Conservation (phyloP, 805 yeast species). For the Candida dajiaensis region DNA sequence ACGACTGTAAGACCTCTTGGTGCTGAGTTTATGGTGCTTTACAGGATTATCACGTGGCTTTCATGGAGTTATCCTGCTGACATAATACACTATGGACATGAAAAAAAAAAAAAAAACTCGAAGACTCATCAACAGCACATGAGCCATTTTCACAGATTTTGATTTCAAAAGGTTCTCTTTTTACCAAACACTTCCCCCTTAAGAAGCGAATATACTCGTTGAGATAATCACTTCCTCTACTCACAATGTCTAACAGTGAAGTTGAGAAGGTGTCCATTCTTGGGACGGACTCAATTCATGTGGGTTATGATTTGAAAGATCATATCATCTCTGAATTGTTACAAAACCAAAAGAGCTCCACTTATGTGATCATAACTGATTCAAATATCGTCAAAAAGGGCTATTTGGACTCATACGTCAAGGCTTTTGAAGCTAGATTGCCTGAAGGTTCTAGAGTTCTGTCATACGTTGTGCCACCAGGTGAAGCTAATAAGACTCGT, state of each 20-base stretch:
- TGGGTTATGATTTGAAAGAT: conserved; percentile 75
- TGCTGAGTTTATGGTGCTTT: no score
- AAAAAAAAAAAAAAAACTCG: background rate
- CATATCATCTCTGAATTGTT: conserved; percentile 70
- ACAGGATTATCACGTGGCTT: background rate
- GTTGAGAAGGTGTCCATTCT: conserved; percentile 61
- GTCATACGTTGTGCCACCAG: conserved; percentile 77
- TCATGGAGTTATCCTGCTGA: background rate
- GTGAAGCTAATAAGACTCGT: conserved; percentile 86
- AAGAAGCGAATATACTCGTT: background rate
- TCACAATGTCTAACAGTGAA: conserved; percentile 4
- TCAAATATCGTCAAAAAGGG: conserved; percentile 66
- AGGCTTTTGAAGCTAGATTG: conserved; percentile 37
- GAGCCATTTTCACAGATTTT: background rate
- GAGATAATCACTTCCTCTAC: background rate
- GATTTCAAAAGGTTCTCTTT: background rate
- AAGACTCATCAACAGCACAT: background rate
- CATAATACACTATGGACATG: background rate
- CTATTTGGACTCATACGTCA: conserved; percentile 44
- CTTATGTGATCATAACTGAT: conserved; percentile 89
- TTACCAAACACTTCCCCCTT: background rate
- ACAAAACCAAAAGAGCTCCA: conserved; percentile 64
- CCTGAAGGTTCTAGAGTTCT: conserved; percentile 59
- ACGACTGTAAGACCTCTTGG: no score
- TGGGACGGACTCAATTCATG: conserved; percentile 80